phyloP scores from a whole-genome alignment of 192 early-diverging fungal species.

The Chytriomyces confervae region DNA sequence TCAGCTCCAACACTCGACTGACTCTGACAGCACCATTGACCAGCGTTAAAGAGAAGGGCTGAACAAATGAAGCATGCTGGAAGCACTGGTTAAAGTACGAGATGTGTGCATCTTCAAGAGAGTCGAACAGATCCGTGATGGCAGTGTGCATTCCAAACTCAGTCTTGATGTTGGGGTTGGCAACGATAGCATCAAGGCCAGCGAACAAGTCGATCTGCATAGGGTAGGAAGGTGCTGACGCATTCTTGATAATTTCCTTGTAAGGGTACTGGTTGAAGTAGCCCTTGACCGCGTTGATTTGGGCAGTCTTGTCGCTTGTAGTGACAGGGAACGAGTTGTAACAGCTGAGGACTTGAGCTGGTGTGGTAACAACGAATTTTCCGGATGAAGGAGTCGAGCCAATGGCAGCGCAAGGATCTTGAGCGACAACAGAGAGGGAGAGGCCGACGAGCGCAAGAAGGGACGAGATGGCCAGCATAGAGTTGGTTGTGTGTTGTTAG shows the following conservation, averaged over 20 bases:
- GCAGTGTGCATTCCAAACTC: constrained; percentile 4
- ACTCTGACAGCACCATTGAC: background rate
- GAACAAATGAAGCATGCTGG: background rate
- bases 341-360: background rate
- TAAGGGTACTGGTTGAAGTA: constrained; percentile 36
- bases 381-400: no score
- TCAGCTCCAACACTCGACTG: no score
- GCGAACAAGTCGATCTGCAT: constrained; percentile 5
- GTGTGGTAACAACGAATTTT: no score
- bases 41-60: constrained; percentile 6
- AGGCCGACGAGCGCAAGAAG: no score
- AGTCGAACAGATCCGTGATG: background rate
- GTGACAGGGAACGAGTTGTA: constrained; percentile 24
- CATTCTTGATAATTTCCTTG: background rate
- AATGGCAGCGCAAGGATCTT: no score
- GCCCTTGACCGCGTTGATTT: constrained; percentile 28
- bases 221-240: constrained; percentile 7
- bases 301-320: constrained; percentile 6
- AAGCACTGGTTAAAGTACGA: constrained; percentile 10
- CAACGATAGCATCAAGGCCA: constrained; percentile 5
- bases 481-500: no score
- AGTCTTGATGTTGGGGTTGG: constrained; percentile 5
- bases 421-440: no score
- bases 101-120: constrained; percentile 17
- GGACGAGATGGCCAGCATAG: no score